Base-by-base conservation (phyloP, 2,329 filamentous ascomycete species). In the Fusarium verticillioides region DNA sequence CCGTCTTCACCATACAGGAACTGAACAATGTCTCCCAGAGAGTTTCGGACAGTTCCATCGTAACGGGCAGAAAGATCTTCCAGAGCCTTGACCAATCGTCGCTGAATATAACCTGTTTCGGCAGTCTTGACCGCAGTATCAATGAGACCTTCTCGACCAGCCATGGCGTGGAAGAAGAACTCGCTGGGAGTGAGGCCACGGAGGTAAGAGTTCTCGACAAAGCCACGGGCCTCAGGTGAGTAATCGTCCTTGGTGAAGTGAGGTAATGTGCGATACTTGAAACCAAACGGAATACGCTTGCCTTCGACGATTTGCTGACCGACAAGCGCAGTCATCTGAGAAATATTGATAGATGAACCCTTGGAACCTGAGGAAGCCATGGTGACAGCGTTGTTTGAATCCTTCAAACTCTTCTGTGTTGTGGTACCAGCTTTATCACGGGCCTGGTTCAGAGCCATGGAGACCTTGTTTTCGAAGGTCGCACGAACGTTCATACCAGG, bases 111-210 rank as follows among this genome's bases (percentile, higher is more conserved):
- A 84, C 96, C 96, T 65, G 97, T 99, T 84, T 99, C 97, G 26
- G 96, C 96, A 74, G 96, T 99, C 89, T 99, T 99, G 84, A 99
- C 97, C 75, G 96, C 96, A 59, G 96, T 99, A 88, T 99, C 96
- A 78, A 99, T 99, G 62, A 99, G 88, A 97, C 96, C 96, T 85
- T 99, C 96, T 87, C 96, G 92, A 94, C 96, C 96, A 87, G 96
- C 96, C 96, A 99, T 99, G 80, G 96, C 96, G 89, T 99, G 96
- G 89, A 99, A 99, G 87, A 98, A 99, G 85, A 99, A 99, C 78
- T 99, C 96, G 2, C 94, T 92, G 0, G 96, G 96, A 1, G 97
- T 99, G 66, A 99, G 86, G 63, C 96, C 96, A 86, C 96, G 94
- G 18, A 99, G 90, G 78, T 99, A 99, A 0, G 96, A 99, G 84